Percentiles rank a stretch among this genome's conserved stretches.
Evolutionary conservation across 1,284 basidiomycete species (phyloP).

Genomic region (Clitocybe nebularis): DNA sequence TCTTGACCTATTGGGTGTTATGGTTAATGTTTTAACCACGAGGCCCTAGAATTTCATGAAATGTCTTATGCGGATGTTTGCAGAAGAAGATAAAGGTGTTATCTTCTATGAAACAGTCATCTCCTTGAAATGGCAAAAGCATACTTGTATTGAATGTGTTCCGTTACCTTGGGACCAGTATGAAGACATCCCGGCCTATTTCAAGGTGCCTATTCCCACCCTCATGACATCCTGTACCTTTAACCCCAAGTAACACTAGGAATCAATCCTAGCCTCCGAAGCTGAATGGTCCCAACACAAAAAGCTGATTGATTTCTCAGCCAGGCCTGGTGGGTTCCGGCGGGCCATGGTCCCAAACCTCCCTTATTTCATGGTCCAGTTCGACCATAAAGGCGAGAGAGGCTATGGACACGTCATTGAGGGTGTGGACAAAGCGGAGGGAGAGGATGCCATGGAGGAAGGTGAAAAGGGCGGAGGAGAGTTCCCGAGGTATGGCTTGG

Average conservation of each 20-base stretch:
- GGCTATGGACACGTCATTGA: conserved; percentile 98
- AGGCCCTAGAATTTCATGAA: conserved; percentile 93
- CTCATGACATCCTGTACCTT: background rate
- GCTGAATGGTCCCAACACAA: conserved; percentile 97
- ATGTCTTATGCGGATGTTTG: conserved; percentile 92
- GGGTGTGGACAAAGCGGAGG: conserved; percentile 69
- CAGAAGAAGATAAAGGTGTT: conserved; percentile 84
- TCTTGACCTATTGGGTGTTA: conserved; percentile 12
- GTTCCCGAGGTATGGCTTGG: conserved; percentile 68
- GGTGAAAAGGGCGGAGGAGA: conserved; percentile 86
- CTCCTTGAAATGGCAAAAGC: conserved; percentile 81
- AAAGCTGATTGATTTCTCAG: conserved; percentile 91
- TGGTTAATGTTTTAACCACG: conserved; percentile 6
- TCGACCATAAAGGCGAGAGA: conserved; percentile 95
- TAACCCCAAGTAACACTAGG: conserved; percentile 45
- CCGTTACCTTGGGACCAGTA: conserved; percentile 85
- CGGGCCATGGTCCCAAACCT: conserved; percentile 93
- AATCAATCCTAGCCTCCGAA: conserved; percentile 89
- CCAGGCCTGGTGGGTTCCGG: conserved; percentile 85
- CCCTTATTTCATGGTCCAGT: conserved; percentile 98
- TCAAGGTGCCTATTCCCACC: conserved; percentile 56
- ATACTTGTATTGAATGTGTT: conserved; percentile 91
- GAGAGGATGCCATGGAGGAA: conserved; percentile 70
- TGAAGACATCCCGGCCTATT: conserved; percentile 87
- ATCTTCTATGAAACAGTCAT: conserved; percentile 94